Base-by-base conservation (phyloP, 805 yeast genomes). In the Danielia oregonensis region DNA sequence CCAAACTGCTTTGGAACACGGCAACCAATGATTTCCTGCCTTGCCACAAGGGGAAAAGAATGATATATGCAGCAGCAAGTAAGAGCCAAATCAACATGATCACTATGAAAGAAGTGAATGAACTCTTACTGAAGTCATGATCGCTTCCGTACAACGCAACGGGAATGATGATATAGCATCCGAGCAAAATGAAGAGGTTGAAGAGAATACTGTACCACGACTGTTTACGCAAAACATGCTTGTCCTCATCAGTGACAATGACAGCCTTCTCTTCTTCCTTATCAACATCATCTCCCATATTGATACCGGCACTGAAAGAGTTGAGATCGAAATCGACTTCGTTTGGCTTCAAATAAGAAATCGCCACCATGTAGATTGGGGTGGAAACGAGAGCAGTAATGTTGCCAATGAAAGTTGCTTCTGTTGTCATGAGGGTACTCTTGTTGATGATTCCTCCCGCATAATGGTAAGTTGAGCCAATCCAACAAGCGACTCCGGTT, bases 21-120 rank as follows among this genome's bases (percentile, higher is more conserved):
- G n/a, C n/a, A n/a, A n/a, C n/a, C n/a, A n/a, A n/a, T n/a, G 37
- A 35, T 1, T 44, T 52, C 27, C 63, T 48, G 35, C 64, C 58
- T 43, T 61, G 64, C 43, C 49, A 60, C 16, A 60, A 38, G 10
- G 73, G 72, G 33, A 52, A 44, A n/a, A 65, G 7, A 13, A 64
- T 55, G 26, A 67, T 65, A 40, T 57, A 61, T 2, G 48, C 12
- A 1, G 67, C 57, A 2, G 70, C 65, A 3, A 51, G 18, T 4
- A 64, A n/a, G 9, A 65, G 37, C 61, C 65, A 61, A 9, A 65
- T 59, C 47, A 61, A 39, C 53, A 63, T 53, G n/a, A 68, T 50
- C 13, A 65, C 49, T 28, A 63, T 58, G 51, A 59, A 61, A 11
- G 49, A 64, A 8, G 55, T 56, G 46, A 68, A 66, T 25, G 57